phyloP scores from a whole-genome alignment of 2,329 filamentous ascomycete species.

The Fusarium sp. region DNA sequence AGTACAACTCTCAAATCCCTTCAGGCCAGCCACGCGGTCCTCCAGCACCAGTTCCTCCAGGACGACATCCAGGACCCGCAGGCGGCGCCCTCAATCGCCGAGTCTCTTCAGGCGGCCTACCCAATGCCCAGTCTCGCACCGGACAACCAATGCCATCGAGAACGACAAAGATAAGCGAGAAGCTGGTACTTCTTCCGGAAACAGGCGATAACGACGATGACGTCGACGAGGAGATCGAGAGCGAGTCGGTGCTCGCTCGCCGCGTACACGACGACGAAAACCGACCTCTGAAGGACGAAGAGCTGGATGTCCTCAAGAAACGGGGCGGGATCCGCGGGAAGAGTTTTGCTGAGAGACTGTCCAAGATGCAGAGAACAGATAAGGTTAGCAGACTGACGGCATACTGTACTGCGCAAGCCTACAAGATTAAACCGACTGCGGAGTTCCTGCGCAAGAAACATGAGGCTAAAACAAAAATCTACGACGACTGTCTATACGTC shows the following conservation, averaged over 20 bases:
- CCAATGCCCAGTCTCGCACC: constrained; percentile 52
- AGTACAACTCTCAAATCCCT: constrained; percentile 92
- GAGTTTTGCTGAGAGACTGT: constrained; percentile 91
- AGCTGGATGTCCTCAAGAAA: constrained; percentile 69
- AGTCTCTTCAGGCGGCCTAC: constrained; percentile 49
- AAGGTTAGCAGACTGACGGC: constrained; percentile 91
- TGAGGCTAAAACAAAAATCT: constrained; percentile 91
- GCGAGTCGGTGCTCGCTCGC: constrained; percentile 48
- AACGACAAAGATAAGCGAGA: constrained; percentile 94
- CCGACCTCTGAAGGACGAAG: constrained; percentile 71
- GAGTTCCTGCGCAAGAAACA: constrained; percentile 89
- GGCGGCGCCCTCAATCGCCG: constrained; percentile 37
- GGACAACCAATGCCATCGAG: constrained; percentile 77
- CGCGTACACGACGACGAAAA: constrained; percentile 65
- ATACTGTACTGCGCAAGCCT: constrained; percentile 94
- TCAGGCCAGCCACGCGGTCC: constrained; percentile 87
- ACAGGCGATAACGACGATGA: constrained; percentile 67
- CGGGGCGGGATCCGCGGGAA: constrained; percentile 74
- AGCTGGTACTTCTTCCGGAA: constrained; percentile 93
- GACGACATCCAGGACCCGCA: constrained; percentile 27
- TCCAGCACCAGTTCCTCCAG: constrained; percentile 57
- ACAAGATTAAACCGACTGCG: constrained; percentile 87
- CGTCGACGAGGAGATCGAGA: constrained; percentile 66
- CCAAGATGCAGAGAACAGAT: constrained; percentile 86
- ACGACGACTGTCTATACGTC: constrained; percentile 96